Base-by-base conservation (phyloP, 768 basidiomycete species). In the Lactarius pseudohatsudake region DNA sequence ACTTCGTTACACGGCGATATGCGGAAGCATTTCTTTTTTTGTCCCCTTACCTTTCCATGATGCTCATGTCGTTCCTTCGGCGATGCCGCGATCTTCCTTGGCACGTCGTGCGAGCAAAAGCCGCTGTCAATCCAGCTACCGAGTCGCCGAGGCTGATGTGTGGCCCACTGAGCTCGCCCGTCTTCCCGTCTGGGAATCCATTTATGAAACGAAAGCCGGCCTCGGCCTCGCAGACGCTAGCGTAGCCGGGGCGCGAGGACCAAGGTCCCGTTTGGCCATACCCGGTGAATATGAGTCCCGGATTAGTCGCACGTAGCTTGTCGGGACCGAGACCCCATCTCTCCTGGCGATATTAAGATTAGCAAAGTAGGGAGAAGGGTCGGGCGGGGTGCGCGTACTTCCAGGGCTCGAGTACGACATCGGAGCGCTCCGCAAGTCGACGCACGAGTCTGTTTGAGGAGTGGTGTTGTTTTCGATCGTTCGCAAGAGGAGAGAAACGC, bases 211-310 rank as follows among this genome's bases (percentile, higher is more conserved):
- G 81, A 74, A 90, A 90, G 3, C 89, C 88, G 2, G 88, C 86
- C 66, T 90, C 87, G 0, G 87, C 88, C 76, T 90, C 89, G 69
- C 88, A 90, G 3, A 90, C 88, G 5, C 88, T 87, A 2, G 89
- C 88, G 67, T 86, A 90, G 22, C 89, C 88, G 6, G 88, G 87
- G 13, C 87, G 82, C 22, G 83, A 80, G 0, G 86, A 81, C 88
- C 88, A 90, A 26, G 89, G 88, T 1, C 88, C 89, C 0, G 86
- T 89, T 71, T 90, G 89, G 3, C 89, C 88, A 69, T 89, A 90
- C 9, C 89, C 88, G 68, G 87, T 96, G 73, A 92, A 95, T 72
- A 98, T 92, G 64, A 98, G 82, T 61, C 86, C 88, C 0, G 93
- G 90, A 71, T 96, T 96, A 67, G 86, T 85, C n/a, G 85, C 86